Evolutionary conservation across 2,329 filamentous ascomycete species (phyloP).

Genomic region (Phoma sp.): DNA sequence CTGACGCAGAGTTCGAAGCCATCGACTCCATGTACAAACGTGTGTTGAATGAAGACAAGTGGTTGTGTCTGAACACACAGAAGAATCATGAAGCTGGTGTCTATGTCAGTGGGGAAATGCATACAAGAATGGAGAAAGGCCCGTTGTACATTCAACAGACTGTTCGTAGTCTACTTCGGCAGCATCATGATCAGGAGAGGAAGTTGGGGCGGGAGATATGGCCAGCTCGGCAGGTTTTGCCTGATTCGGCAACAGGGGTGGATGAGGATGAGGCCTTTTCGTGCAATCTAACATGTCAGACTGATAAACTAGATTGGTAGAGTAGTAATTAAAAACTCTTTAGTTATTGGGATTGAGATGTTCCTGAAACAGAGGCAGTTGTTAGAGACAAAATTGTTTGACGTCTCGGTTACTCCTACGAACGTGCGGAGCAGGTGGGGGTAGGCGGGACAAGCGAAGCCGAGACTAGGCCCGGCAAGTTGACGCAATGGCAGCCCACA

Average conservation of each 20-base stretch:
- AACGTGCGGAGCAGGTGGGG: too few relatives aligned
- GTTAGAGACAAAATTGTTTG: too few relatives aligned
- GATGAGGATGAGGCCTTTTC: slow-evolving; percentile 55
- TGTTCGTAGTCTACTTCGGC: slow-evolving; percentile 55
- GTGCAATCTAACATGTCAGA: neutral
- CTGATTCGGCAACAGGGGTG: slow-evolving; percentile 52
- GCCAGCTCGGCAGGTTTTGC: slow-evolving; percentile 50
- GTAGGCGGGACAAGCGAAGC: too few relatives aligned
- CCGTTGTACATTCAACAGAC: slow-evolving; percentile 62
- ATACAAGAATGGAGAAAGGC: slow-evolving; percentile 65
- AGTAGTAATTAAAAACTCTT: too few relatives aligned
- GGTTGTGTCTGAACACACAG: slow-evolving; percentile 55
- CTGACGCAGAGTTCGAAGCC: slow-evolving; percentile 61
- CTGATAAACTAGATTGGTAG: neutral
- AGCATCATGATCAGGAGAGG: slow-evolving; percentile 18
- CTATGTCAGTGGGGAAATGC: slow-evolving; percentile 68
- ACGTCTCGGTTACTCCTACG: too few relatives aligned
- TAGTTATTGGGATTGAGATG: too few relatives aligned
- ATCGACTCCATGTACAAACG: slow-evolving; percentile 67
- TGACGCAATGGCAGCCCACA: too few relatives aligned
- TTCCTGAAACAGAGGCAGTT: too few relatives aligned
- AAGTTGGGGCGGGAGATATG: slow-evolving; percentile 14
- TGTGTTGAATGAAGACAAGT: slow-evolving; percentile 69
- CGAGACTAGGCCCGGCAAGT: too few relatives aligned
- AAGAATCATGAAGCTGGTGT: slow-evolving; percentile 65